Evolutionary conservation across 23 red algal genomes (phyloP), one percentile per base, ranked within the genome.

Genomic region (Gracilaria gracilis): DNA sequence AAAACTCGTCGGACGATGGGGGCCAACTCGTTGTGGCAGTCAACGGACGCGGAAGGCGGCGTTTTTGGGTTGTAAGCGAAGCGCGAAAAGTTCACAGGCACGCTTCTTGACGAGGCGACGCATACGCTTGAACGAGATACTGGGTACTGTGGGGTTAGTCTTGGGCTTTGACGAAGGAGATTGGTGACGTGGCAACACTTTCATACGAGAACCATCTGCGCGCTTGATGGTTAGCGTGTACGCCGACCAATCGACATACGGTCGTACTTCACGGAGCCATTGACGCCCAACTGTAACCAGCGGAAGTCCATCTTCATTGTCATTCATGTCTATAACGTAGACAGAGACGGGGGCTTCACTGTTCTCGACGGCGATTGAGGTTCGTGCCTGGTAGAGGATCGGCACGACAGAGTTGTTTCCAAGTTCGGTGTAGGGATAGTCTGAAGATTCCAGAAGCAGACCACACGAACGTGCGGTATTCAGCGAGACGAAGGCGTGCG

Each of bases 401-500:
- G 65, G 25, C 14, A 34, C 2, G 28, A 16, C 13, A 2, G 9
- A 16, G 4, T 9, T 4, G 28, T 70, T 70, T 9, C 65, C 35
- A 19, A 70, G 35, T 34, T 70, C 65, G 9, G 65, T 70, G 35
- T 35, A 35, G 35, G 35, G 35, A 33, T 24, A 70, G 12, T 16
- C 65, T 36, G 23, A 70, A 70, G 65, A 16, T 9, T 2, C 34
- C 12, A 70, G 65, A 33, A 4, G 4, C 4, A 70, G 65, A 8
- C 27, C 9, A 16, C 23, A 70, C 12, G 4, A 7, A 5, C 35
- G 65, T 15, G 65, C 65, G 0, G 36, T 20, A 4, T 19, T n/a
- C 16, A 16, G 0, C 8, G 44, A 87, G 28, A 87, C 74, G 61
- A 87, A 87, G 25, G 32, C 83, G 39, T 87, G 64, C 11, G 64